These are phyloP conservation scores for Jaltomata sinuosa DNA, from an alignment of 257 asterid genomes.

Conservation along the genomic window DNA sequence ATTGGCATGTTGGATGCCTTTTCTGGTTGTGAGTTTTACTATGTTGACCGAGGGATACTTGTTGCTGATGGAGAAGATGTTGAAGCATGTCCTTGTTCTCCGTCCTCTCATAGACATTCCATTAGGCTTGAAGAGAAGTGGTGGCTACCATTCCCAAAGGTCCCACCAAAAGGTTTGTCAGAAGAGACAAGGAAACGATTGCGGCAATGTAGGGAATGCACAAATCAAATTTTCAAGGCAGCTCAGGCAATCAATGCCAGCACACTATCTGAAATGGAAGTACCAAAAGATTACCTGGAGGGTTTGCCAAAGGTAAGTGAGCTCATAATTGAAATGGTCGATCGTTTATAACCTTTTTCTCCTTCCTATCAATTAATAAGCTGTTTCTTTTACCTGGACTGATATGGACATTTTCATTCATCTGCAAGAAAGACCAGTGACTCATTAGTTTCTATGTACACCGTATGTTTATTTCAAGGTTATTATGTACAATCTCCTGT, in stretches of 20 bases:
- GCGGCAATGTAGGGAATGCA: slow-evolving; percentile 74
- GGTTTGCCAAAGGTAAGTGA: slow-evolving; percentile 68
- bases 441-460: background rate
- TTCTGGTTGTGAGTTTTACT: slow-evolving; percentile 55
- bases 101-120: slow-evolving; percentile 47
- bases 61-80: slow-evolving; percentile 39
- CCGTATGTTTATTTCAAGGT: background rate
- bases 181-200: slow-evolving; percentile 47
- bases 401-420: background rate
- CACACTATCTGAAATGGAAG: slow-evolving; percentile 73
- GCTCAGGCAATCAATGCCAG: slow-evolving; percentile 67
- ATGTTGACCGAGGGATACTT: slow-evolving; percentile 63
- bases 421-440: background rate
- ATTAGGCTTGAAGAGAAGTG: slow-evolving; percentile 68
- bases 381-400: background rate
- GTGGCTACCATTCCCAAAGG: slow-evolving; percentile 93
- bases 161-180: slow-evolving; percentile 64
- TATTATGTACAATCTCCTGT: background rate
- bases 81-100: slow-evolving; percentile 28
- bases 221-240: slow-evolving; percentile 75
- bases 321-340: background rate
- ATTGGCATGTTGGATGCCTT: slow-evolving; percentile 73
- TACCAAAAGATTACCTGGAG: slow-evolving; percentile 64
- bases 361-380: background rate
- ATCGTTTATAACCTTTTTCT: background rate